phyloP scores from a whole-genome alignment of 192 early-diverging fungal genomes.

The Backusella circina region DNA sequence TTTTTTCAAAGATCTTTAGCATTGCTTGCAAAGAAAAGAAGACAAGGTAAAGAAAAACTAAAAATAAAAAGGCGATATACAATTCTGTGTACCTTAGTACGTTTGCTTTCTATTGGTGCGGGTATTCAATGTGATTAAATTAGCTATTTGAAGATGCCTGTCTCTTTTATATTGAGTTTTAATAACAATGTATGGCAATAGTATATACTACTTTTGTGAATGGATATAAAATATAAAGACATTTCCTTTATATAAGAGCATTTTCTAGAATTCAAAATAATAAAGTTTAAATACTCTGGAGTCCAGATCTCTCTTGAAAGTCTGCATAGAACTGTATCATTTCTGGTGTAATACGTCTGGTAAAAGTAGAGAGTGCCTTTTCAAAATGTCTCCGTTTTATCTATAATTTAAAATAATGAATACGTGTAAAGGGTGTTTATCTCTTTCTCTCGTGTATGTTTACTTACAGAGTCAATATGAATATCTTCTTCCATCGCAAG shows the following conservation, averaged over 20 bases:
- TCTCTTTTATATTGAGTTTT: too few species aligned
- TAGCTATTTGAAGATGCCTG: background rate
- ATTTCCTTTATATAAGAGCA: too few species aligned
- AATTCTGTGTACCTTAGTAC: background rate
- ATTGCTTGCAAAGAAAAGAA: background rate
- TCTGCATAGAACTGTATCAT: conserved; percentile 88
- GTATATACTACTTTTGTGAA: too few species aligned
- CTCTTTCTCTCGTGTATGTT: background rate
- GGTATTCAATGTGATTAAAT: background rate
- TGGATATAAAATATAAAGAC: background rate
- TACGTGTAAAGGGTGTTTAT: background rate
- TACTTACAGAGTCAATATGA: conserved; percentile 36
- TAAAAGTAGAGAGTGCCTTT: conserved; percentile 55
- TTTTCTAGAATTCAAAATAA: too few species aligned
- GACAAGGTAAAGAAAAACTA: background rate
- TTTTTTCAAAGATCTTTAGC: background rate
- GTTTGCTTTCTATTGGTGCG: background rate
- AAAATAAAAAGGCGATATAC: background rate
- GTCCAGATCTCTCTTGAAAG: conserved; percentile 55
- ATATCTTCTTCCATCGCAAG: conserved; percentile 85
- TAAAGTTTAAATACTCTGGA: conserved; percentile 42
- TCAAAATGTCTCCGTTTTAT: conserved; percentile 62
- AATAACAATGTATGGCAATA: too few species aligned
- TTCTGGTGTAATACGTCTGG: conserved; percentile 79
- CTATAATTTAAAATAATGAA: conserved; percentile 26